Base-by-base conservation (phyloP, 106 monocot genomes). In the Xerophyta viscosa region DNA sequence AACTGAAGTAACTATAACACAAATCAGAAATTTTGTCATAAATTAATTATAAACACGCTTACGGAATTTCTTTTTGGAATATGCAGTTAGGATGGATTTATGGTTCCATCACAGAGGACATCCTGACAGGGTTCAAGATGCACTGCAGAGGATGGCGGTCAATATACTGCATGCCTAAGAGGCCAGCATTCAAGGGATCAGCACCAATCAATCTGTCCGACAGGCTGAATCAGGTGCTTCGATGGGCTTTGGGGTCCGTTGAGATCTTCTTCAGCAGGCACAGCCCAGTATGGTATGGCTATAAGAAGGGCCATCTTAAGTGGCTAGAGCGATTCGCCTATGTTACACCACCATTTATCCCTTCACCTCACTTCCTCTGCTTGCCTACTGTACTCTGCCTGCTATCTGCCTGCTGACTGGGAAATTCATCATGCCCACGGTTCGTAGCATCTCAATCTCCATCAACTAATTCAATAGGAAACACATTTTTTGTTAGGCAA, bases 251-350 rank as follows among this genome's bases (percentile, higher is more conserved):
- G 11, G 94, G 94, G 6, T 96, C 94, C 0, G 88, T 96, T 12
- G 94, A 96, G 69, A 96, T 96, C 70, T 88, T 96, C 81, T 88
- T 96, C 78, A 88, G 94, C 59, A 56, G 88, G 2, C 94, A 96
- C 65, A 84, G 84, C 48, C 94, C 94, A 4, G 23, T 96, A 9
- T 71, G 62, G 74, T 96, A 96, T 31, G 94, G 94, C 29, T 88
- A 85, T 66, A 87, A 71, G 53, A 72, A 76, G 0, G 92, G 92
- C 27, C 77, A 76, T 37, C 88, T 96, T 59, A 96, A 78, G 62
- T 88, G 88, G 88, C 88, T 96, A 10, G 88, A 96, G 53, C 74
- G 94, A 6, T 78, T 96, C 45, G 75, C 94, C 33, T 96, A 96
- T 66, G 53, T 96, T 55, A 96, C 73, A 88, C 94, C 57, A 88